A percentile compares a stretch with the other conserved stretches of the same genome.
These are phyloP conservation scores for Gnetum montanum DNA, from an alignment of 75 land plant genomes.

Conservation along the genomic window DNA sequence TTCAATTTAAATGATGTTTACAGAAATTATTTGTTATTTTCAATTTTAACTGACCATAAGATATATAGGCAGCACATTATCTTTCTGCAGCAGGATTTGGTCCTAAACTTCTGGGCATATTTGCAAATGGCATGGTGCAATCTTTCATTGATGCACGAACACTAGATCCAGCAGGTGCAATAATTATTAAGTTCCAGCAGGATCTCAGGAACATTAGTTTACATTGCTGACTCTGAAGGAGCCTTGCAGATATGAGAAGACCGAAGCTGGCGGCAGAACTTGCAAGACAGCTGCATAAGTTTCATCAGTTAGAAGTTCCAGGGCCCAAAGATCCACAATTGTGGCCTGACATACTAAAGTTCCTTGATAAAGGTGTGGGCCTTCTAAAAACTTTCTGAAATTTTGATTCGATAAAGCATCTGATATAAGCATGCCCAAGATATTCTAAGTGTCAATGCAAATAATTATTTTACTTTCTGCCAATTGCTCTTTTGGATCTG, in stretches of 20 bases:
- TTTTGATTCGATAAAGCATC: too few relatives aligned
- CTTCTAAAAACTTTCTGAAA: neutral
- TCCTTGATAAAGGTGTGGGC: constrained; percentile 59
- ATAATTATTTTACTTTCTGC: too few relatives aligned
- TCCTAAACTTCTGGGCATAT: constrained; percentile 78
- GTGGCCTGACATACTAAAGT: constrained; percentile 77
- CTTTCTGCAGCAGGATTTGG: constrained; percentile 97
- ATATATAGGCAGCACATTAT: constrained; percentile 48
- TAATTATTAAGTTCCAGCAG: neutral
- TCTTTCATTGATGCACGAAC: constrained; percentile 85
- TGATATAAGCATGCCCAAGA: too few relatives aligned
- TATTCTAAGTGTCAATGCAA: too few relatives aligned
- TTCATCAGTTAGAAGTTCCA: constrained; percentile 76
- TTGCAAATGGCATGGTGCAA: constrained; percentile 97
- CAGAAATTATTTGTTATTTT: too few relatives aligned
- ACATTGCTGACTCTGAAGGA: too few relatives aligned
- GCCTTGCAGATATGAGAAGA: constrained; percentile 68
- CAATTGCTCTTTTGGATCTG: too few relatives aligned
- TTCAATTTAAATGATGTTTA: too few relatives aligned
- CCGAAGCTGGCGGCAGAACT: constrained; percentile 72
- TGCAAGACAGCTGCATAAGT: constrained; percentile 68
- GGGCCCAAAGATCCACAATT: constrained; percentile 90
- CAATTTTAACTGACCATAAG: constrained; percentile 8
- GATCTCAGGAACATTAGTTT: too few relatives aligned
- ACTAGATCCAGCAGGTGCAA: constrained; percentile 56